Evolutionary conservation across 805 yeast species (phyloP).

Genomic region (Yarrowia keelungensis): DNA sequence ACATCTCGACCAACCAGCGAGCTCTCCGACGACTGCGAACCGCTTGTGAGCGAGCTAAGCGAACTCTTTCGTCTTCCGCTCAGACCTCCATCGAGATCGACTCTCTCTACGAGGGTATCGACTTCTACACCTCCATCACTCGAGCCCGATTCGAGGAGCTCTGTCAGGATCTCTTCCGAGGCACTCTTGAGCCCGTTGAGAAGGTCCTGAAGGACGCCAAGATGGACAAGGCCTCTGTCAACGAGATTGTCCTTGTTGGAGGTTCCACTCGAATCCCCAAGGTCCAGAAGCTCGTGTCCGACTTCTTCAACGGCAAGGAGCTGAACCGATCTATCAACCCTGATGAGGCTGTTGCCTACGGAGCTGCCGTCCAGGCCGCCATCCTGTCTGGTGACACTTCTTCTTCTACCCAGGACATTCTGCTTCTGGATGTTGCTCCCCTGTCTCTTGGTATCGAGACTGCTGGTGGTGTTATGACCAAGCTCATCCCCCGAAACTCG

Average conservation of each 20-base stretch:
- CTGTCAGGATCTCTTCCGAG: conserved; percentile 90
- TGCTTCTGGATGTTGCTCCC: conserved; percentile 96
- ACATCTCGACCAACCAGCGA: conserved; percentile 56
- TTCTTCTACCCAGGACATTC: conserved; percentile 90
- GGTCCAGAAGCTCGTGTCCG: conserved; percentile 91
- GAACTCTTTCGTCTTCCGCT: conserved; percentile 52
- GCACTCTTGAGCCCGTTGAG: conserved; percentile 91
- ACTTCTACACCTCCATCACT: conserved; percentile 91
- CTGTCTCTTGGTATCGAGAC: conserved; percentile 97
- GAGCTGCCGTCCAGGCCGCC: conserved; percentile 98
- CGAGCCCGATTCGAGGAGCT: conserved; percentile 57
- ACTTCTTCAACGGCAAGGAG: conserved; percentile 95
- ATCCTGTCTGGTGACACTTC: conserved; percentile 94
- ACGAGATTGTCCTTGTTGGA: conserved; percentile 93
- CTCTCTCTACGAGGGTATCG: conserved; percentile 90
- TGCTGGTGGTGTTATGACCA: conserved; percentile 99
- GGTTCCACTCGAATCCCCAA: conserved; percentile 98
- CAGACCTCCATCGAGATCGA: conserved; percentile 93
- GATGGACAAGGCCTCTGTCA: conserved; percentile 82
- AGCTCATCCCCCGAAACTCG: conserved; percentile 97
- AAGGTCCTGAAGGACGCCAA: conserved; percentile 88
- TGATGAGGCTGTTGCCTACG: conserved; percentile 98
- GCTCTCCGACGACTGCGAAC: conserved; percentile 97
- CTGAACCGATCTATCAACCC: conserved; percentile 96
- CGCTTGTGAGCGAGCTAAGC: conserved; percentile 98